Evolutionary conservation across 345 rosid genomes (phyloP), one percentile per base, ranked within the genome.

Genomic region (Firmiana major): DNA sequence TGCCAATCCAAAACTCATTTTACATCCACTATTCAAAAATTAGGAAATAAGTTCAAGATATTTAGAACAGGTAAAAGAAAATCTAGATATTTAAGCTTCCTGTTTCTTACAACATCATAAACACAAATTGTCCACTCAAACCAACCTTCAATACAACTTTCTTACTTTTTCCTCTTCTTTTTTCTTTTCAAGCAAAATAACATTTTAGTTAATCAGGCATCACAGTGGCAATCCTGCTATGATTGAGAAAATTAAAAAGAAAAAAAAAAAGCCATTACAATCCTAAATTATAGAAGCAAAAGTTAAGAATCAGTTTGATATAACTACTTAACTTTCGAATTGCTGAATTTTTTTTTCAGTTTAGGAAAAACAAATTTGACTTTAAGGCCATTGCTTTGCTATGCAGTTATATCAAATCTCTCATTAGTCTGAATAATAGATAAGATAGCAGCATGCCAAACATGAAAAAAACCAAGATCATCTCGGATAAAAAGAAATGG

Each of bases 301-400:
- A n/a, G 9, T 8, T 28, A 79, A 26, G 3, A 8, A 62, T 43
- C 53, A 79, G 63, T 57, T 55, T 7, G 24, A 21, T 21, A 43
- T 8, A 63, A 67, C 45, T 40, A n/a, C 57, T 46, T 45, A 48
- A 42, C 53, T 55, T 59, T 62, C 70, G 67, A 22, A 43, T 22
- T 65, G 62, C 62, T 42, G 62, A 76, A 55, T 24, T 26, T 34
- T 71, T 26, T 34, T 71, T 64, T 28, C 70, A 46, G n/a, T 58
- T 24, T 2, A 26, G 12, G 0, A 24, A 22, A 49, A 63, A 60
- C 12, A 43, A 28, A 68, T n/a, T 49, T 38, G 79, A 40, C 73
- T 53, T 51, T 48, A 19, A 64, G 42, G 10, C 24, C 34, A 55
- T 24, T 28, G 42, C 74, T 48, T 70, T 70, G 15, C 34, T 16